Conservation (phyloP, 768 basidiomycete species). For the Termitomyces sp. region DNA sequence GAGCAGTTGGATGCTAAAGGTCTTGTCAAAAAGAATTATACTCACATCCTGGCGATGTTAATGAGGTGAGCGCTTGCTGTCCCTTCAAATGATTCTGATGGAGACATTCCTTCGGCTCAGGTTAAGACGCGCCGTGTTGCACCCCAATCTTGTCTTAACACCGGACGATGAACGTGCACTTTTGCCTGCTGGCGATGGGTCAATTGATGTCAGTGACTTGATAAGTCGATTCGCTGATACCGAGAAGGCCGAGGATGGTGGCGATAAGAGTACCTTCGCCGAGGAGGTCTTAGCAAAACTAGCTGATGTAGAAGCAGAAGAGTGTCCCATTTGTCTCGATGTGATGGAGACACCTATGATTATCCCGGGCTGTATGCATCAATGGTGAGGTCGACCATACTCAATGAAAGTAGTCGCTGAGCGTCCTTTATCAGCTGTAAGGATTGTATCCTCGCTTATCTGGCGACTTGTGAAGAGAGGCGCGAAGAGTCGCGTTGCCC, state of each 20-base stretch:
- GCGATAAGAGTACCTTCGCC: slow-evolving; percentile 41
- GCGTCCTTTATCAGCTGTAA: slow-evolving; percentile 57
- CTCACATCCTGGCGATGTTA: slow-evolving; percentile 88
- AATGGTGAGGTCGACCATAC: slow-evolving; percentile 43
- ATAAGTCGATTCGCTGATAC: slow-evolving; percentile 45
- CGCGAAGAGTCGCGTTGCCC: slow-evolving; percentile 74
- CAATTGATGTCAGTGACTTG: slow-evolving; percentile 52
- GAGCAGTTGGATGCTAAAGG: slow-evolving; percentile 77
- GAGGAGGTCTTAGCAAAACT: slow-evolving; percentile 62
- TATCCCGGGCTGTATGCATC: slow-evolving; percentile 72
- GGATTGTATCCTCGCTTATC: slow-evolving; percentile 77
- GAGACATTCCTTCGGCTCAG: background rate
- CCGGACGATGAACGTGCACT: slow-evolving; percentile 34
- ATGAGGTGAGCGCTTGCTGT: slow-evolving; percentile 64
- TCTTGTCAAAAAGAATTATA: slow-evolving; percentile 72
- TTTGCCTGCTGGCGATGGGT: slow-evolving; percentile 33
- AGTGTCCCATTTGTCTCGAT: slow-evolving; percentile 83
- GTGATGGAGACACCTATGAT: slow-evolving; percentile 66
- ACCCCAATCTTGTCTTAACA: slow-evolving; percentile 76
- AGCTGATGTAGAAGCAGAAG: slow-evolving; percentile 44
- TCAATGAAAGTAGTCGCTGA: background rate
- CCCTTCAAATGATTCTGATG: background rate
- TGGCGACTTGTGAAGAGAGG: slow-evolving; percentile 63
- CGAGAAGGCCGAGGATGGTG: slow-evolving; percentile 24
- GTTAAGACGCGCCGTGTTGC: slow-evolving; percentile 81